phyloP scores from a whole-genome alignment of 2,329 filamentous ascomycete genomes.

The Exophiala phaeomuriformis region DNA sequence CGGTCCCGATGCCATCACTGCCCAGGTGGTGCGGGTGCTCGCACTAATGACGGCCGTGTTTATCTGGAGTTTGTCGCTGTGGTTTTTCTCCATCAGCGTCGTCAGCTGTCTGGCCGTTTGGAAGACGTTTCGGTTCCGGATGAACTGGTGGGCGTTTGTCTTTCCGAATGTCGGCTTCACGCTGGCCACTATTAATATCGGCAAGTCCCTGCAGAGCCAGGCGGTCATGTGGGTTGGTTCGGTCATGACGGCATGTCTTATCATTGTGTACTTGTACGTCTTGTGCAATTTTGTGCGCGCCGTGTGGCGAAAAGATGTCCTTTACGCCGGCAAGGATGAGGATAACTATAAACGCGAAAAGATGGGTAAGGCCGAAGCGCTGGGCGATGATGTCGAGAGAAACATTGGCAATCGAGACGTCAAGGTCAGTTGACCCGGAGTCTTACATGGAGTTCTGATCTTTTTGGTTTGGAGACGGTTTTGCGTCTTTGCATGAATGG shows the following conservation, averaged over 20 bases:
- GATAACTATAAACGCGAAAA: slow-evolving; percentile 34
- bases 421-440: neutral
- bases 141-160: slow-evolving; percentile 58
- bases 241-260: slow-evolving; percentile 50
- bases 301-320: slow-evolving; percentile 45
- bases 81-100: slow-evolving; percentile 49
- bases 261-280: slow-evolving; percentile 51
- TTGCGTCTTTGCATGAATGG: too few relatives aligned
- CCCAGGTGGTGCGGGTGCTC: slow-evolving; percentile 39
- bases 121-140: slow-evolving; percentile 41
- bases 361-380: slow-evolving; percentile 12
- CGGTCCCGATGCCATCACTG: slow-evolving; percentile 32
- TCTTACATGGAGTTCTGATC: neutral
- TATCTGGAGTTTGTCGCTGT: slow-evolving; percentile 57
- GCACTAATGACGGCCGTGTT: slow-evolving; percentile 48
- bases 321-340: slow-evolving; percentile 56
- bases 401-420: neutral
- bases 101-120: slow-evolving; percentile 39
- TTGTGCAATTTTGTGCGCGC: slow-evolving; percentile 45
- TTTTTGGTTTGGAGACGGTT: neutral
- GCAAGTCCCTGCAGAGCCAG: slow-evolving; percentile 45
- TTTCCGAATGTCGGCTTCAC: slow-evolving; percentile 61
- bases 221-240: slow-evolving; percentile 49
- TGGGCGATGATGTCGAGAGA: slow-evolving; percentile 8
- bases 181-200: slow-evolving; percentile 52